Evolutionary conservation across 495 filamentous ascomycete species (phyloP).

Genomic region (Endocarpon pusillum): DNA sequence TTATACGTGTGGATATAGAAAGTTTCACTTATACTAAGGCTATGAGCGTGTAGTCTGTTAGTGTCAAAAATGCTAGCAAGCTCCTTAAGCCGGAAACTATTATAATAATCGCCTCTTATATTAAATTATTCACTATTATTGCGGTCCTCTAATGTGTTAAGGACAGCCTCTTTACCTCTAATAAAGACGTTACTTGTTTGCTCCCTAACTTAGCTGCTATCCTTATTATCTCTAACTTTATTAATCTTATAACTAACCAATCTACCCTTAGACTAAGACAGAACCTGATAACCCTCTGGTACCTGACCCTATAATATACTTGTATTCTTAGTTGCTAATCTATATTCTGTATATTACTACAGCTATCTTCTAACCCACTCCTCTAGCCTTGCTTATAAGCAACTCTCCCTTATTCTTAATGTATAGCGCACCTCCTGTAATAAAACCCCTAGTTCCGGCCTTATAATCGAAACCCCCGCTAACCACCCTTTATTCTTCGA

Average conservation of each 20-base stretch:
- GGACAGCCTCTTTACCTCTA: constrained; percentile 22
- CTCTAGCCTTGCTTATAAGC: constrained; percentile 29
- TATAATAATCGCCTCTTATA: constrained; percentile 16
- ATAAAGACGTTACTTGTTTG: constrained; percentile 19
- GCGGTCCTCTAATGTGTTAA: constrained; percentile 32
- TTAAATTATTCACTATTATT: constrained; percentile 13
- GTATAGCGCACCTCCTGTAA: constrained; percentile 18
- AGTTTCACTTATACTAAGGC: constrained; percentile 18
- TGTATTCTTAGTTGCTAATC: neutral
- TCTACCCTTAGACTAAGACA: too few species aligned
- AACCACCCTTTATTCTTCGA: constrained; percentile 16
- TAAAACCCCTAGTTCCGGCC: constrained; percentile 19
- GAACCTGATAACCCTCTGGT: too few species aligned
- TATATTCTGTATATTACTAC: constrained; percentile 1
- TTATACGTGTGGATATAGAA: too few species aligned
- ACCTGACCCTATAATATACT: too few species aligned
- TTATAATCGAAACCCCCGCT: too few species aligned
- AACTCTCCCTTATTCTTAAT: constrained; percentile 16
- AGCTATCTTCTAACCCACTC: constrained; percentile 32
- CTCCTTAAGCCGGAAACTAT: constrained; percentile 19
- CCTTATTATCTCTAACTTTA: constrained; percentile 24
- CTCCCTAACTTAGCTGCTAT: constrained; percentile 25
- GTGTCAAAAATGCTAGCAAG: constrained; percentile 21
- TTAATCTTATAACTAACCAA: too few species aligned
- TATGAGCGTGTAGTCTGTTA: constrained; percentile 16